Base-by-base conservation (phyloP, 2,329 filamentous ascomycete genomes). In the Colletotrichum sp. region DNA sequence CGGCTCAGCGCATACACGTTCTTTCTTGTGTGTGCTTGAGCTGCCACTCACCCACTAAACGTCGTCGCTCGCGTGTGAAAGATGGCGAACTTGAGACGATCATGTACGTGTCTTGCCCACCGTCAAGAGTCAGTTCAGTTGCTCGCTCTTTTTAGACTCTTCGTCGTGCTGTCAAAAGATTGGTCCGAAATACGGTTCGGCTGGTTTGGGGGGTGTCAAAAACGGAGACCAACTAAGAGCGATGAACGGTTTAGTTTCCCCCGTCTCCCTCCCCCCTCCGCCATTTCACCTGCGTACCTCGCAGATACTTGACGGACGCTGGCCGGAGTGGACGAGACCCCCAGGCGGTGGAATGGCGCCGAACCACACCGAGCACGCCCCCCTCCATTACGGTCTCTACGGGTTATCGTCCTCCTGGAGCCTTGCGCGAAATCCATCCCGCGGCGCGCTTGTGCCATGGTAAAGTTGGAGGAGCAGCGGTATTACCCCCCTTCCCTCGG, bases 311-410 rank as follows among this genome's bases (percentile, higher is more conserved):
- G 39, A 68, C 66, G 66, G 52, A 39, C 43, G 30, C 43, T 65
- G 43, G 28, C 57, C 72, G 52, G 68, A 64, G 30, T 13, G 34
- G 24, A 60, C 34, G 28, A 32, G 28, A 55, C 67, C 39, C 24
- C 10, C 10, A 59, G 59, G 70, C 57, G 73, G 70, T 68, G 39
- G 61, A 75, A 75, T 64, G 73, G 73, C 73, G 73, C 73, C 73
- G 73, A 75, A 73, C 28, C 73, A 68, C 73, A 73, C 69, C 63
- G 73, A 75, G 57, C 73, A 72, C 73, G 55, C 68, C 61, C 68
- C 72, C 72, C 72, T 75, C 73, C 69, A 75, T 72, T 43, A 68
- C 70, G 57, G 57, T 68, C 72, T 28, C 10, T 34, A 63, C 70
- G 63, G 69, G 59, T n/a, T 68, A 68, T 75, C 70, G 5, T 68